Base-by-base conservation (phyloP, 2,329 filamentous ascomycete genomes). In the Penicillium concentricum region DNA sequence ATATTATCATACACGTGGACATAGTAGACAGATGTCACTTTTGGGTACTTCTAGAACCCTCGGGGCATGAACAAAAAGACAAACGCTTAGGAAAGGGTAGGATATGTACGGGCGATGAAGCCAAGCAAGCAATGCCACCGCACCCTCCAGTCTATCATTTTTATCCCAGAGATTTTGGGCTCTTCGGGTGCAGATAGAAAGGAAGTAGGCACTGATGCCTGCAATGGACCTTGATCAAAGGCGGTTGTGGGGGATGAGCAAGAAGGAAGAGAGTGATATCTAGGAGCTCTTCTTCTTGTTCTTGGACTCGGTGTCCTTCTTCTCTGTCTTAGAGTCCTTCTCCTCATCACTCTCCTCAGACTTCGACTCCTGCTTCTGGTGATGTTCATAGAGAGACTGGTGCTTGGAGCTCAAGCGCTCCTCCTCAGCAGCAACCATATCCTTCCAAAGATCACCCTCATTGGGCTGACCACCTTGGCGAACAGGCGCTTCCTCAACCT, bases 391-490 rank as follows among this genome's bases (percentile, higher is more conserved):
- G 16, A 76, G 57, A n/a, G 69, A 64, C 58, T 72, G 61, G 47
- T 79, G 72, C 58, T 76, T 73, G 18, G 69, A 66, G 65, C 77
- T 78, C 55, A 80, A 63, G 39, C 78, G 70, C 54, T 76, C 59
- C 66, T 81, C 78, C 65, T 81, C 76, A 5, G 74, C 75, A 51
- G 74, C 76, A 58, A 81, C 77, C 78, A 81, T 81, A 50, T 80
- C 78, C 71, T 76, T 94, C 94, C 94, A 99, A 68, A 97, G 82
- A 75, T 97, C 92, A 79, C 96, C 90, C 43, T 91, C 90, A 3
- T 5, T 22, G 72, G 87, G 83, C 61, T 90, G 82, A 12, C 20
- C 51, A 4, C 13, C 26, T 80, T 95, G 84, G 78, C 81, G 87
- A 85, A 92, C 93, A 84, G 95, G 90, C 65, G 92, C 73, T 32